Evolutionary conservation across 352 stramenopile genomes (phyloP), one percentile per base, ranked within the genome.

Genomic region (Aphanomyces euteiches): DNA sequence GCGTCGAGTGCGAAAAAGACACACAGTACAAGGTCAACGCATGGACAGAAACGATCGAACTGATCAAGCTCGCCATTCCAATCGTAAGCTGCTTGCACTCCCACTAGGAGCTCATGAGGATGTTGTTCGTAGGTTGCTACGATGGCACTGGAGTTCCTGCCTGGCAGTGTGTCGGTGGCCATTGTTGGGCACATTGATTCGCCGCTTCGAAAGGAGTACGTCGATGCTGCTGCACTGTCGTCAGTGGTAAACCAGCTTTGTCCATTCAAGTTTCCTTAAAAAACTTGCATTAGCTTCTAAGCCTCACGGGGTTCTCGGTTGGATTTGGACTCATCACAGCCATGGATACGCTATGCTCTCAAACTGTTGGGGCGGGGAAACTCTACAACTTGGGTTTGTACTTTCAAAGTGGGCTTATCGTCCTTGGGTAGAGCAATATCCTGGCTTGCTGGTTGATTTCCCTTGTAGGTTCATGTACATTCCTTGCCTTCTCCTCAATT

Each of bases 281-380:
- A 10, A 57, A 15, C 28, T 19, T 41, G 41, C 7, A 28, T 8
- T 58, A 70, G 64, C 84, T 90, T 65, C 82, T 90, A 65, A 96
- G 96, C 60, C 67, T 96, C 5, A 85, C 85, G 21, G 87, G 76
- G 7, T 78, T 94, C 21, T 79, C 87, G 10, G 76, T 92, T 5
- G 87, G 83, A 7, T 87, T 95, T 43, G 88, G 88, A 0, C 76
- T 96, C 34, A 77, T 86, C 6, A 92, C 87, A 17, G 89, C 88
- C 8, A 83, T 97, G 76, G 90, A 97, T 72, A 97, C 90, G 63
- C 75, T 97, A 0, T 96, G 87, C 67, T 87, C 85, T 12, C 83
- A 95, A 73, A 83, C 89, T 34, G 89, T 88, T 56, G 89, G 89
- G 47, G 88, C 90, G 50, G 83, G 80, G 1, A 87, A 88, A 38